A percentile compares a stretch with the other conserved stretches of the same genome.
Evolutionary conservation across 2,329 filamentous ascomycete species (phyloP).

Genomic region (Coniosporium tulheliwenetii): DNA sequence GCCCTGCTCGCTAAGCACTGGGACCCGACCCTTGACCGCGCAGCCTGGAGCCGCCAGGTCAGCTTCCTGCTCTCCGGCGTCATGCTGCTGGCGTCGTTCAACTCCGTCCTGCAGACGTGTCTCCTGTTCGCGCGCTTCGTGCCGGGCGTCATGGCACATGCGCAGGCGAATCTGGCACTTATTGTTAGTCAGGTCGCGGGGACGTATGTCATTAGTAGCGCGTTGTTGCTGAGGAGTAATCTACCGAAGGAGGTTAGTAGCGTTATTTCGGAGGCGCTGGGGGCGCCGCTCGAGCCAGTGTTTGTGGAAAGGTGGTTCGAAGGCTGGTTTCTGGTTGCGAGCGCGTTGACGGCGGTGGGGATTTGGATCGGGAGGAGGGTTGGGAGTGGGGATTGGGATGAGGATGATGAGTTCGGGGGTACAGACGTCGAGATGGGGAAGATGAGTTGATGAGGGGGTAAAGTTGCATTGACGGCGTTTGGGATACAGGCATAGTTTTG

Average conservation of each 20-base stretch:
- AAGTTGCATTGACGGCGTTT: not conserved
- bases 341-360: constrained; percentile 49
- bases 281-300: constrained; percentile 55
- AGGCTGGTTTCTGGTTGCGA: constrained; percentile 64
- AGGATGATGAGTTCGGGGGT: constrained; percentile 33
- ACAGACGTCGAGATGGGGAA: constrained; percentile 54
- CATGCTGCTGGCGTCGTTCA: constrained; percentile 69
- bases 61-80: constrained; percentile 71
- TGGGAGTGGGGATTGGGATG: constrained; percentile 19
- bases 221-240: constrained; percentile 62
- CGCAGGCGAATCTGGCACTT: constrained; percentile 64
- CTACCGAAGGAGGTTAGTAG: constrained; percentile 62
- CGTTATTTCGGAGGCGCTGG: constrained; percentile 62
- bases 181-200: constrained; percentile 67
- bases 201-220: constrained; percentile 72
- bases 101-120: constrained; percentile 72
- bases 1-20: constrained; percentile 69
- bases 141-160: constrained; percentile 54
- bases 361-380: constrained; percentile 58
- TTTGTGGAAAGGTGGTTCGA: constrained; percentile 81
- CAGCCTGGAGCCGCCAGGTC: constrained; percentile 72
- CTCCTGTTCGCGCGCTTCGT: constrained; percentile 64
- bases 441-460: constrained; percentile 31
- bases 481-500: no score
- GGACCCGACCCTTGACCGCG: constrained; percentile 68